Evolutionary conservation across 768 basidiomycete genomes (phyloP), one percentile per base, ranked within the genome.

Genomic region (Agaricus bisporus): DNA sequence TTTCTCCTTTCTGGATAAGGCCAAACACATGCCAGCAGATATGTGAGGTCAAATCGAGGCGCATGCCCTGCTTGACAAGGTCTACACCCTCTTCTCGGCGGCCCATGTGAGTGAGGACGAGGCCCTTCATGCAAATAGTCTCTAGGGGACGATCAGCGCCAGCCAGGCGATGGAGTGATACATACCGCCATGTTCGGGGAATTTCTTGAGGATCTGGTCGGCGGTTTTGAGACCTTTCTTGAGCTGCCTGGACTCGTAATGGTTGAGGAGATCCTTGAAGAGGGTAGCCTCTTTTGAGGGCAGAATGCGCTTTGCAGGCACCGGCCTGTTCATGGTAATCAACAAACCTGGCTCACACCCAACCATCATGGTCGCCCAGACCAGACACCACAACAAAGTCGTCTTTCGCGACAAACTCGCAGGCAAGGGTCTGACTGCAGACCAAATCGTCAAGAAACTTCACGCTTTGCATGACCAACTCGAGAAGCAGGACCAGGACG

Each of bases 11-110:
- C 67, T 94, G 89, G 18, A 97, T 83, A 62, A 99, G 86, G 25
- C 93, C 97, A 66, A 92, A 89, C 59, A 98, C 95, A 69, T 99
- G 97, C 95, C 97, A 98, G 65, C 86, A 88, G 64, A 99, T 98
- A 63, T 98, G 94, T 17, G 91, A 94, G 29, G 81, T 85, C 51
- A 91, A 70, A 69, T 95, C 91, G 44, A 85, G 75, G 41, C 82
- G 78, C 59, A 91, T 78, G 54, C 93, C 93, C 61, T 89, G 86
- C 73, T 88, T 87, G 59, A 92, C 86, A 42, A 91, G 78, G 36
- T 88, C 85, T 54, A 88, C 74, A 28, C 93, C 93, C 58, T 93
- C 82, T 26, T 87, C 91, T 56, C 83, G 83, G 64, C 78, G 77
- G 47, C 84, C 91, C 81, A 85, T 82, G 64, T 88, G 88, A 28